Conservation (phyloP, 2,329 filamentous ascomycete species). For the Cordyceps farinosa region DNA sequence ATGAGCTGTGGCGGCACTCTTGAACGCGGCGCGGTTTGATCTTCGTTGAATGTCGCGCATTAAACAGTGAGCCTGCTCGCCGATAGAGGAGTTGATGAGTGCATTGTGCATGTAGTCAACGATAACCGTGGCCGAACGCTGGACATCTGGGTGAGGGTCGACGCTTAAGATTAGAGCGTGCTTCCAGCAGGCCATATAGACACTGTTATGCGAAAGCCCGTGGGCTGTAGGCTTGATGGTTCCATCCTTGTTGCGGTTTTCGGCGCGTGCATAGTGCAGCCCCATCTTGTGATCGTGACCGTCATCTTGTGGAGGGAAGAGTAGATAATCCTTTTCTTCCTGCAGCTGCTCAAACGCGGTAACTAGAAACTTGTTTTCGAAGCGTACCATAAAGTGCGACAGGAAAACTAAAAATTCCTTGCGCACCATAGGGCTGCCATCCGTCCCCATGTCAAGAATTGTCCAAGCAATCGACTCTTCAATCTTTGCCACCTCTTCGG, state of each 20-base stretch:
- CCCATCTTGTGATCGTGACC: slow-evolving; percentile 59
- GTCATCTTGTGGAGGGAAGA: slow-evolving; percentile 53
- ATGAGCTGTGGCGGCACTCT: slow-evolving; percentile 38
- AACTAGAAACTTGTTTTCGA: slow-evolving; percentile 88
- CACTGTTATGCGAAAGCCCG: slow-evolving; percentile 75
- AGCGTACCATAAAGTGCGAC: slow-evolving; percentile 84
- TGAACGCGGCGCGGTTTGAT: slow-evolving; percentile 45
- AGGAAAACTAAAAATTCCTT: slow-evolving; percentile 93
- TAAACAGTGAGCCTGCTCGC: slow-evolving; percentile 63
- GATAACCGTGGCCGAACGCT: slow-evolving; percentile 77
- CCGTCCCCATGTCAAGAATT: slow-evolving; percentile 84
- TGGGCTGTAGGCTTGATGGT: slow-evolving; percentile 54
- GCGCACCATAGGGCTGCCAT: slow-evolving; percentile 90
- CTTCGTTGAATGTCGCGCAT: slow-evolving; percentile 68
- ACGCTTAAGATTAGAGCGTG: slow-evolving; percentile 86
- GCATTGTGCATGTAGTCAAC: slow-evolving; percentile 80
- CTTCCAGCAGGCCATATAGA: slow-evolving; percentile 93
- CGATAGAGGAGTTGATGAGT: slow-evolving; percentile 73
- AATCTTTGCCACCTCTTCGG: slow-evolving; percentile 82
- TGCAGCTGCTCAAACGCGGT: slow-evolving; percentile 85
- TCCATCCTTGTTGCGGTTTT: slow-evolving; percentile 54
- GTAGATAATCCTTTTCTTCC: slow-evolving; percentile 72
- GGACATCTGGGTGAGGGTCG: slow-evolving; percentile 91
- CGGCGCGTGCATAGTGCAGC: slow-evolving; percentile 56
- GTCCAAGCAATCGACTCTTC: slow-evolving; percentile 90